These are phyloP conservation scores for Annulohypoxylon truncatum DNA, from an alignment of 2,329 filamentous ascomycete genomes.

Conservation along the genomic window DNA sequence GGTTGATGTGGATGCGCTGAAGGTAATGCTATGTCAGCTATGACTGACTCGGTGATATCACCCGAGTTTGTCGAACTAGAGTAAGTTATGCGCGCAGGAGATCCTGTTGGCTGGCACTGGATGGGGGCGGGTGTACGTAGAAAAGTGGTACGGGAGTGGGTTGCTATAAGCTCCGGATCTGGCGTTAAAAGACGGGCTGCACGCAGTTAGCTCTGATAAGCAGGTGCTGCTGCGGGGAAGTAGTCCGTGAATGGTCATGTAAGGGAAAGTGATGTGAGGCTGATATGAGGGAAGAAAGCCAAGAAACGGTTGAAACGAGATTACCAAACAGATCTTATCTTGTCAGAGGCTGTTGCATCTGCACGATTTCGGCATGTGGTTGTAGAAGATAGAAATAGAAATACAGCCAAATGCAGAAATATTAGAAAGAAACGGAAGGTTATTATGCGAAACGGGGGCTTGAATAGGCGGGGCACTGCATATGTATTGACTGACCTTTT, in stretches of 20 bases:
- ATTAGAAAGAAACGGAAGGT: constrained; percentile 35
- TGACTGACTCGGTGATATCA: constrained; percentile 31
- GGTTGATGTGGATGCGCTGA: constrained; percentile 22
- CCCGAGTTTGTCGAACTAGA: constrained; percentile 29
- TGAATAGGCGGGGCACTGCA: constrained; percentile 43
- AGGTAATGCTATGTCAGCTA: constrained; percentile 28
- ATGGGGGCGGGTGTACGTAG: constrained; percentile 39
- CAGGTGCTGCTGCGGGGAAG: constrained; percentile 46
- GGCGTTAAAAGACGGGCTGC: constrained; percentile 38
- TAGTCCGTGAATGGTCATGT: constrained; percentile 40
- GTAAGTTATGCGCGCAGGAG: constrained; percentile 32
- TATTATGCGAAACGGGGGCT: constrained; percentile 41
- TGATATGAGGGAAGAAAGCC: constrained; percentile 31
- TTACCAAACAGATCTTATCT: constrained; percentile 44
- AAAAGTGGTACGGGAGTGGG: constrained; percentile 42
- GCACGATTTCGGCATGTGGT: constrained; percentile 45
- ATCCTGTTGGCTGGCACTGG: constrained; percentile 34
- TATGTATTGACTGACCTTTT: constrained; percentile 38
- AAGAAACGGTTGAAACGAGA: constrained; percentile 37
- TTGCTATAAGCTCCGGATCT: constrained; percentile 40
- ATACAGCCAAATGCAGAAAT: constrained; percentile 38
- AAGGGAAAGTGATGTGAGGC: constrained; percentile 40
- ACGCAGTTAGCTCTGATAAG: constrained; percentile 51
- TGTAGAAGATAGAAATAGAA: constrained; percentile 45
- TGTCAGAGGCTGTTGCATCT: constrained; percentile 44